These are phyloP conservation scores for Xylariaceae sp. DNA, from an alignment of 2,329 filamentous ascomycete species.

Conservation along the genomic window DNA sequence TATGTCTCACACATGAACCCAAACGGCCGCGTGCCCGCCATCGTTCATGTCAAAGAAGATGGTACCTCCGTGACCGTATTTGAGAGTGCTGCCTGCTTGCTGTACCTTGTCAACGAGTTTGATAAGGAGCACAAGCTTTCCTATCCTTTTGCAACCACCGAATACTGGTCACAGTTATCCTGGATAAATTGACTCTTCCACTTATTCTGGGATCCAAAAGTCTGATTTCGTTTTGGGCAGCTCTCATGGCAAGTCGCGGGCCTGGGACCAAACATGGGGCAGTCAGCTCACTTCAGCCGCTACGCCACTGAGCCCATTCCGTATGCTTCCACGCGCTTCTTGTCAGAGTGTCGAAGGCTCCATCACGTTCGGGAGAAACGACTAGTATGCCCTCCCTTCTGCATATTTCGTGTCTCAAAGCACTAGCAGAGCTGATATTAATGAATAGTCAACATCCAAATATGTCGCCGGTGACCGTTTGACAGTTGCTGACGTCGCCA, in stretches of 20 bases:
- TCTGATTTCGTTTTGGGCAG: conserved; percentile 7
- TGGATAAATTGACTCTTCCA: conserved; percentile 19
- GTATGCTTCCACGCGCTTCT: conserved; percentile 17
- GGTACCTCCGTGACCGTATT: conserved; percentile 22
- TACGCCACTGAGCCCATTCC: conserved; percentile 19
- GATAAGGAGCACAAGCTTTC: conserved; percentile 24
- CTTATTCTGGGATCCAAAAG: not conserved
- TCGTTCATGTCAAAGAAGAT: conserved; percentile 24
- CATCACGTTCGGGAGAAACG: conserved; percentile 19
- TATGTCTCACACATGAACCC: conserved; percentile 22
- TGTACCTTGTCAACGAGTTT: conserved; percentile 23
- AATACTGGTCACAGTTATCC: conserved; percentile 23
- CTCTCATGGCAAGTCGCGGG: conserved; percentile 23
- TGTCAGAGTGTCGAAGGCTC: conserved; percentile 17
- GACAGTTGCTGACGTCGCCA: conserved; percentile 22
- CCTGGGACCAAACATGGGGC: conserved; percentile 21
- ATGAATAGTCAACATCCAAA: conserved; percentile 11
- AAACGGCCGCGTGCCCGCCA: conserved; percentile 22
- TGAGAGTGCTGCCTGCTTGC: conserved; percentile 24
- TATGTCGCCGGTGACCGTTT: conserved; percentile 20
- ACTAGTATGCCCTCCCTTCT: conserved; percentile 17
- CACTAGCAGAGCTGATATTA: not conserved
- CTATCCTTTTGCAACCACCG: conserved; percentile 17
- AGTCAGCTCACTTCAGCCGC: conserved; percentile 20
- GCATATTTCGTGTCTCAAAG: not conserved